These are phyloP conservation scores for Eustoma russellianum DNA, from an alignment of 257 asterid species.

Conservation along the genomic window DNA sequence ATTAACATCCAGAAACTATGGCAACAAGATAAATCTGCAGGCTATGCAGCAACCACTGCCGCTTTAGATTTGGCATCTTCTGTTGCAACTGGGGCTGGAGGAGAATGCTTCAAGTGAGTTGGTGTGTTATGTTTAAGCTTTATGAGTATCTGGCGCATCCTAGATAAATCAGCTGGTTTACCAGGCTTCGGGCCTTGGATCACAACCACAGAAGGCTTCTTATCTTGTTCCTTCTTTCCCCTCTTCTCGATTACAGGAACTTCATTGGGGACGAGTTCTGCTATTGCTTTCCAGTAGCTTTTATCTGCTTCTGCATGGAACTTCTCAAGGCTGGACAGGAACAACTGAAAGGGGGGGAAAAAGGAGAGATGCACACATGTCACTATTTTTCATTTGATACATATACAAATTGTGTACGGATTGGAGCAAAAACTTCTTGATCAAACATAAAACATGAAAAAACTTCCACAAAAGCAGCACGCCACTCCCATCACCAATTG, in stretches of 20 bases:
- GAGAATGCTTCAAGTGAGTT: conserved; percentile 46
- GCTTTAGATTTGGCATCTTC: conserved; percentile 19
- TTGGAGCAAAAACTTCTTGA: too few relatives aligned
- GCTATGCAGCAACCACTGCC: conserved; percentile 14
- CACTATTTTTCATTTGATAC: too few relatives aligned
- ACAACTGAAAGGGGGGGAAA: conserved; percentile 25
- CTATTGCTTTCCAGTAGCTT: conserved; percentile 82
- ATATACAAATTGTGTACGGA: too few relatives aligned
- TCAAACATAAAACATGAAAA: too few relatives aligned
- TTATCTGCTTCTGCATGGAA: conserved; percentile 74
- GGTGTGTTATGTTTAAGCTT: conserved; percentile 79
- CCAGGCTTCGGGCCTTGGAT: conserved; percentile 91
- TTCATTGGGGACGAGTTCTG: conserved; percentile 74
- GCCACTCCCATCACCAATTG: too few relatives aligned
- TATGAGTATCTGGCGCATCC: conserved; percentile 63
- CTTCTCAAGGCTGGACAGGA: conserved; percentile 50
- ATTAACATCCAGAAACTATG: conserved; percentile 43
- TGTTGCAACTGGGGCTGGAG: conserved; percentile 16
- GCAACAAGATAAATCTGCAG: conserved; percentile 15
- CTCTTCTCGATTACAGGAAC: conserved; percentile 47
- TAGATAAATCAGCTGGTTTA: conserved; percentile 55
- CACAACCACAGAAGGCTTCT: conserved; percentile 41
- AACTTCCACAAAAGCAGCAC: too few relatives aligned
- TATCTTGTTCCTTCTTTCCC: conserved; percentile 55
- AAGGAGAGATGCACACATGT: too few relatives aligned